Conservation (phyloP, 768 basidiomycete species). For the Lactifluus hygrophoroides region DNA sequence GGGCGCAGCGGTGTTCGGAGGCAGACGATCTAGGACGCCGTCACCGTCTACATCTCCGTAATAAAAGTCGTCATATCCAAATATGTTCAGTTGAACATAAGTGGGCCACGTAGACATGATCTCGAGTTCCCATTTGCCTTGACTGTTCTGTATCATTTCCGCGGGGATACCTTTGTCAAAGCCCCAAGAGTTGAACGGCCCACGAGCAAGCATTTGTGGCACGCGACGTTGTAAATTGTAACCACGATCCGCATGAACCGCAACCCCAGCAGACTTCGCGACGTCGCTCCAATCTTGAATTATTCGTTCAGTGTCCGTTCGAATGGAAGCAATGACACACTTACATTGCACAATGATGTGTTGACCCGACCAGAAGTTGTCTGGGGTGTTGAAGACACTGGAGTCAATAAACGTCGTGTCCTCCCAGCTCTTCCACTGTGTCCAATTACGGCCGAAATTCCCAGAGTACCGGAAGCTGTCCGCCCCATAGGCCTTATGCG, state of each 20-base stretch:
- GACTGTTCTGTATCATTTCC: conserved; percentile 52
- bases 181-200: conserved; percentile 88
- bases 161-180: conserved; percentile 75
- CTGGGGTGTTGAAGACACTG: conserved; percentile 38
- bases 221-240: conserved; percentile 61
- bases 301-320: background rate
- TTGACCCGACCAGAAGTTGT: conserved; percentile 68
- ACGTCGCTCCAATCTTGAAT: conserved; percentile 67
- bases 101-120: conserved; percentile 90
- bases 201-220: conserved; percentile 81
- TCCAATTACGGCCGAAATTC: conserved; percentile 83
- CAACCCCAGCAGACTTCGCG: conserved; percentile 50
- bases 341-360: conserved; percentile 87
- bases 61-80: conserved; percentile 85
- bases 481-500: conserved; percentile 78
- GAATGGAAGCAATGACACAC: conserved; percentile 24
- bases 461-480: conserved; percentile 81
- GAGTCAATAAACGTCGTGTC: conserved; percentile 56
- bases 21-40: conserved; percentile 81
- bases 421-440: conserved; percentile 74
- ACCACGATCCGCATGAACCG: conserved; percentile 70
- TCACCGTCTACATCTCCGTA: conserved; percentile 88
- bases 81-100: conserved; percentile 84
- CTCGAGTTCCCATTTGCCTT: conserved; percentile 76
- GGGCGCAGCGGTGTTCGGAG: conserved; percentile 76